phyloP scores from a whole-genome alignment of 2,329 filamentous ascomycete genomes.

The Fusarium austroafricanum region DNA sequence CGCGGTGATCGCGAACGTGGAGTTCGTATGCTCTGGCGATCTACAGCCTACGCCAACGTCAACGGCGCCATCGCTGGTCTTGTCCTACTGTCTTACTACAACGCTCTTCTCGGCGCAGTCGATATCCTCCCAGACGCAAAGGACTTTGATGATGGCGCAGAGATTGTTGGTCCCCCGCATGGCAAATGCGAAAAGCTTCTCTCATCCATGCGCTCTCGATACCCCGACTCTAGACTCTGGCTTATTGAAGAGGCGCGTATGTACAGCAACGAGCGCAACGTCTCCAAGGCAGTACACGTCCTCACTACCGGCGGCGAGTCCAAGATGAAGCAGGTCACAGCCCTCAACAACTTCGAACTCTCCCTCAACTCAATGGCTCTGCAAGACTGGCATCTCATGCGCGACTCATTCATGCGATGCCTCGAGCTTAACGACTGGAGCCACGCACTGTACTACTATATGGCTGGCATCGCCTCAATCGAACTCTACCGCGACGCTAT shows the following conservation, averaged over 20 bases:
- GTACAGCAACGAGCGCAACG: constrained; percentile 72
- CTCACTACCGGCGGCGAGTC: constrained; percentile 70
- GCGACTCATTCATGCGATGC: constrained; percentile 78
- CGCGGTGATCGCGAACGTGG: constrained; percentile 87
- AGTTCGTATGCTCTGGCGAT: constrained; percentile 88
- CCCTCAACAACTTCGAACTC: constrained; percentile 86
- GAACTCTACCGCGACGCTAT: constrained; percentile 79
- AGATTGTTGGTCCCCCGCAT: constrained; percentile 77
- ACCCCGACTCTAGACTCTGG: constrained; percentile 88
- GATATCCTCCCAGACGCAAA: constrained; percentile 80
- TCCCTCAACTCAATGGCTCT: constrained; percentile 82
- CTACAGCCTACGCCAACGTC: constrained; percentile 85
- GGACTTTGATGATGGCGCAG: constrained; percentile 65
- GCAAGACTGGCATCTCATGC: constrained; percentile 80
- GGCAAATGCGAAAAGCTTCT: constrained; percentile 76
- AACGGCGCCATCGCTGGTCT: constrained; percentile 92
- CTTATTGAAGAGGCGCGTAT: constrained; percentile 87
- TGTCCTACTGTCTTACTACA: constrained; percentile 86
- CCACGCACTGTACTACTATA: constrained; percentile 88
- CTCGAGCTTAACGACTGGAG: constrained; percentile 91
- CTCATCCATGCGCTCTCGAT: constrained; percentile 77
- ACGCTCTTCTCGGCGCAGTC: constrained; percentile 84
- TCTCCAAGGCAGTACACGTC: constrained; percentile 75
- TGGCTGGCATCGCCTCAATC: constrained; percentile 81
- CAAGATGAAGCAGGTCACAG: constrained; percentile 88